Base-by-base conservation (phyloP, 2,329 filamentous ascomycete species). In the Aspergillus vadensis region DNA sequence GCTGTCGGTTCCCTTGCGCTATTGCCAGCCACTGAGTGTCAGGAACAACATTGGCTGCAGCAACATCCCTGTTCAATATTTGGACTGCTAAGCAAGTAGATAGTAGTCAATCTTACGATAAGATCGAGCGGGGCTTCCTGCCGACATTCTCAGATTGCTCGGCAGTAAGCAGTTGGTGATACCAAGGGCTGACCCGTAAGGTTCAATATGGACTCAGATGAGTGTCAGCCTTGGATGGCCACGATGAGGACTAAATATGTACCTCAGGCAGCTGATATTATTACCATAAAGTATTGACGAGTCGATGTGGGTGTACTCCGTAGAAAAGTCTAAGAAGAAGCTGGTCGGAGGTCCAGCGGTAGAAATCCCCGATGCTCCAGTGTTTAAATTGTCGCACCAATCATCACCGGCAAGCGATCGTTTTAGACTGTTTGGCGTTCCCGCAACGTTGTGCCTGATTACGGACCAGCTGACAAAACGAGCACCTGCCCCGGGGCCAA, bases 341-440 rank as follows among this genome's bases (percentile, higher is more conserved):
- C 5, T 17, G 14, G 8, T 10, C 47, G 25, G 21, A 48, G 23
- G 44, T 5, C n/a, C 47, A 17, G 47, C 47, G 47, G 25, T 19
- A 50, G 47, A 50, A 50, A 32, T 50, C 27, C 47, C 47, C 47
- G 47, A 32, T 50, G 47, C 47, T 50, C 25, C 47, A 50, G 47
- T 32, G 25, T 50, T 23, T 50, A 19, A 30, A 50, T 50, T 50
- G 47, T 12, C n/a, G 23, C 47, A 30, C 47, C 47, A 49, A 49
- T 49, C 44, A 49, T 23, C 21, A 23, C 44, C 10, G 12, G 10
- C 47, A 5, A 17, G 25, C 23, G 15, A 27, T 50, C 30, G 5
- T 19, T 50, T 50, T 50, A 30, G 23, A 17, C 25, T 50, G 25
- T 30, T 30, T 50, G 25, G 44, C 23, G 23, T 27, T 50, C 25